Percentiles rank a stretch among this genome's conserved stretches.
Evolutionary conservation across 129 eudicot species (phyloP).

Genomic region (Chrysanthemum lavandulifolium): DNA sequence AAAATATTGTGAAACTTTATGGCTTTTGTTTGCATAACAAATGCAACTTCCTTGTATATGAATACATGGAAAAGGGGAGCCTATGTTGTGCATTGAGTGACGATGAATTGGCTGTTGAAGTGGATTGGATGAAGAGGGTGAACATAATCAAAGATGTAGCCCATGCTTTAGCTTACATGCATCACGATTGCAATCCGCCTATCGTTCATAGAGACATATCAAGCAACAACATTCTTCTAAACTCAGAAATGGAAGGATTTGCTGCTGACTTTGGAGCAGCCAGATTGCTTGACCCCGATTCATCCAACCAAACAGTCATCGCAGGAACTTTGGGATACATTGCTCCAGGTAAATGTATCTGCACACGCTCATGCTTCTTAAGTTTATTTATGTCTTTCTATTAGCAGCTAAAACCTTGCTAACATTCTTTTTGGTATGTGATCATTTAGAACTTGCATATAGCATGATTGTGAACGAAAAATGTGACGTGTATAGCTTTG

Average conservation of each 20-base stretch:
- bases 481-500: too few relatives aligned
- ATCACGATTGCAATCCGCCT: constrained; percentile 38
- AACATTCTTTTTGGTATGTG: too few relatives aligned
- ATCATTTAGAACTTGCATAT: too few relatives aligned
- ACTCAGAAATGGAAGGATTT: background rate
- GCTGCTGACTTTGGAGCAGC: too few relatives aligned
- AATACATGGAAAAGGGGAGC: constrained; percentile 46
- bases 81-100: constrained; percentile 30
- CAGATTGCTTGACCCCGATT: too few relatives aligned
- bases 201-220: constrained; percentile 43
- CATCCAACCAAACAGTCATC: too few relatives aligned
- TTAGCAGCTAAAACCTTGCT: too few relatives aligned
- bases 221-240: constrained; percentile 39
- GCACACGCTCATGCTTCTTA: too few relatives aligned
- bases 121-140: constrained; percentile 44
- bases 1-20: constrained; percentile 29
- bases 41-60: constrained; percentile 36
- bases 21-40: constrained; percentile 33
- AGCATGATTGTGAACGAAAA: too few relatives aligned
- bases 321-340: too few relatives aligned
- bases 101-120: constrained; percentile 13
- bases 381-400: too few relatives aligned
- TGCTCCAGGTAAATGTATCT: too few relatives aligned
- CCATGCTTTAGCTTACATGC: constrained; percentile 43
- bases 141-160: constrained; percentile 36